A percentile compares a stretch with the other conserved stretches of the same genome.
Evolutionary conservation across 1,139 yeast species (phyloP).

Genomic region (Saccharomyces hybrid): DNA sequence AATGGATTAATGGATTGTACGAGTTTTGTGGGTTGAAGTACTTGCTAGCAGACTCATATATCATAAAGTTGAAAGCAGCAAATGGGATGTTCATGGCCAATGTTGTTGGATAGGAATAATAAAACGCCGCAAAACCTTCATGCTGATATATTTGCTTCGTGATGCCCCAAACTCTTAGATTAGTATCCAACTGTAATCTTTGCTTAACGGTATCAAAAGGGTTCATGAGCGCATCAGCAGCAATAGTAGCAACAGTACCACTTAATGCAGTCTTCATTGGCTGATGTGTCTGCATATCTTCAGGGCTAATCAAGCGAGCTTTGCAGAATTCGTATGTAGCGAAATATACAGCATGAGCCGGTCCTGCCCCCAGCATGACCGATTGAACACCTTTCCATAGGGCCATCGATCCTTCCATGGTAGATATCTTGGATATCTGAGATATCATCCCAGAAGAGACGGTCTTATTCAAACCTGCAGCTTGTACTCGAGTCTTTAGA

Average conservation of each 20-base stretch:
- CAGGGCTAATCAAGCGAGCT: slow-evolving; percentile 26
- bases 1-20: slow-evolving; percentile 87
- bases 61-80: slow-evolving; percentile 89
- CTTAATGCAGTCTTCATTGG: slow-evolving; percentile 79
- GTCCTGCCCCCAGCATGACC: slow-evolving; percentile 96
- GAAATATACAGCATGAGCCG: slow-evolving; percentile 96
- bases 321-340: slow-evolving; percentile 90
- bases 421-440: slow-evolving; percentile 65
- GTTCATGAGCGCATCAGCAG: slow-evolving; percentile 93
- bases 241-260: slow-evolving; percentile 90
- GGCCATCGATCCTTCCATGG: slow-evolving; percentile 85
- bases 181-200: slow-evolving; percentile 54
- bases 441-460: slow-evolving; percentile 40
- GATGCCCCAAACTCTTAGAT: slow-evolving; percentile 32
- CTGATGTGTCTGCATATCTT: slow-evolving; percentile 32
- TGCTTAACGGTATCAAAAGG: slow-evolving; percentile 96
- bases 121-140: slow-evolving; percentile 83
- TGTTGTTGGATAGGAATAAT: slow-evolving; percentile 91
- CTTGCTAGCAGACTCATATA: slow-evolving; percentile 78
- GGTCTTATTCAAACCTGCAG: slow-evolving; percentile 20
- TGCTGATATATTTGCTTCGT: slow-evolving; percentile 47
- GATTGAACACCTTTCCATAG: slow-evolving; percentile 94
- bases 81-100: slow-evolving; percentile 89
- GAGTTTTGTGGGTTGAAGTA: slow-evolving; percentile 66
- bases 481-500: slow-evolving; percentile 89